A percentile compares a stretch with the other conserved stretches of the same genome.
These are phyloP conservation scores for Clausena lansium DNA, from an alignment of 345 rosid genomes.

Conservation along the genomic window DNA sequence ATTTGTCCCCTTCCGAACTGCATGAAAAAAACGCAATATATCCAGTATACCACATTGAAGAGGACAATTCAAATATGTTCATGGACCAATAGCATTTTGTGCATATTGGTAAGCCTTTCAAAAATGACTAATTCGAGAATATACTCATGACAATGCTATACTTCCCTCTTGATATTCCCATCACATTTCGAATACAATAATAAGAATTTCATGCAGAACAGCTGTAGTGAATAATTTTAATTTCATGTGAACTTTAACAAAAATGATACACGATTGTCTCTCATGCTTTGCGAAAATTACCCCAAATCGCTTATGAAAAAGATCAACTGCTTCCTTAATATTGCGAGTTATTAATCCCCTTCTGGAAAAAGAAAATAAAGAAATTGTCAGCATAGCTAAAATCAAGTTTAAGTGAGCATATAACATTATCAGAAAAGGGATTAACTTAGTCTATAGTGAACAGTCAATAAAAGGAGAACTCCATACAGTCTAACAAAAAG, in stretches of 20 bases:
- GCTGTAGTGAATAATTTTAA: not conserved
- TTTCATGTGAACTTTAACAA: not conserved
- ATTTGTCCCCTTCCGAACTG: not conserved
- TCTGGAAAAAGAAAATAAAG: constrained; percentile 34
- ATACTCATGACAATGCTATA: not conserved
- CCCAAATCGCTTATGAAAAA: constrained; percentile 78
- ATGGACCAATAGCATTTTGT: not conserved
- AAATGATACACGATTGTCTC: not conserved
- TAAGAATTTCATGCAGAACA: not conserved
- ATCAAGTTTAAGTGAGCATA: not conserved
- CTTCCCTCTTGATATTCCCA: not conserved
- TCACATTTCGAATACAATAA: not conserved
- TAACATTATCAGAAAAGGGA: not conserved
- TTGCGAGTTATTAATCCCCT: constrained; percentile 93
- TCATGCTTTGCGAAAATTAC: constrained; percentile 38
- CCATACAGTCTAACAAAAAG: not conserved
- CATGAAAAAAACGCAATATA: not conserved
- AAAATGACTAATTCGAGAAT: not conserved
- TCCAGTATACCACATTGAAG: not conserved
- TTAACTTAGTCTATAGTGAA: not conserved
- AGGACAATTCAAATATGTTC: not conserved
- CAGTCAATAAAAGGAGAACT: not conserved
- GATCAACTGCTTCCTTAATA: constrained; percentile 75
- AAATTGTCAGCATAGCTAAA: not conserved
- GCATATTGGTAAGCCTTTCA: not conserved